Base-by-base conservation (phyloP, 108 stramenopile genomes). In the Asterionellopsis glacialis region DNA sequence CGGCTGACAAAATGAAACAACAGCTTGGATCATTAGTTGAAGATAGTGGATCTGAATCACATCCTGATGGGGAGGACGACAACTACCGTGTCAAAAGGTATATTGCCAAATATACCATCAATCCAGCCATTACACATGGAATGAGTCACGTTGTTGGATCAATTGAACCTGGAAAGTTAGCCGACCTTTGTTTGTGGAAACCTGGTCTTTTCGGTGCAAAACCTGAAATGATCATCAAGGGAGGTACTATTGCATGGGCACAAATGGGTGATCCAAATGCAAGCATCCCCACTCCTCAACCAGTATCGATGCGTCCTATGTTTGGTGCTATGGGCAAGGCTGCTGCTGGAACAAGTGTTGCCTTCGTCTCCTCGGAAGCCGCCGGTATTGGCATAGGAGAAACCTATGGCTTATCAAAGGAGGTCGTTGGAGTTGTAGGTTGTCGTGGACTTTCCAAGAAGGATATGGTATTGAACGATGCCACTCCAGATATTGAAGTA, bases 261-360 rank as follows among this genome's bases (percentile, higher is more conserved):
- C 95, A 97, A 75, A 98, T 98, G 98, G 98, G 98, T 14, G 98
- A 98, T 73, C 94, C 98, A 48, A 98, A 98, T 60, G 98, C 96
- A 22, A 39, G 75, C 51, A 97, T 98, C 55, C 98, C 98, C 3
- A 98, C 98, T 0, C 96, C 96, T 15, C 91, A 98, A 71, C 98
- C 98, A 14, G 96, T 97, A 26, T 69, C 75, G 54, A 98, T 98
- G 98, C 81, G 96, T 22, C 96, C 95, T 38, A 97, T 97, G 96
- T 98, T 93, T 68, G 96, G 90, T 23, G 94, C 95, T 0, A 67
- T 68, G 24, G 76, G 69, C 14, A 79, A 75, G 22, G 67, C 64
- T 5, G 77, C 63, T 45, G 77, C 66, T 28, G 90, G 84, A 41
- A 70, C 68, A 39, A 77, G 57, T 50, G 61, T 94, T 47, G 89